Evolutionary conservation across 352 stramenopile species (phyloP).

Genomic region (Phytophthora hibernalis): DNA sequence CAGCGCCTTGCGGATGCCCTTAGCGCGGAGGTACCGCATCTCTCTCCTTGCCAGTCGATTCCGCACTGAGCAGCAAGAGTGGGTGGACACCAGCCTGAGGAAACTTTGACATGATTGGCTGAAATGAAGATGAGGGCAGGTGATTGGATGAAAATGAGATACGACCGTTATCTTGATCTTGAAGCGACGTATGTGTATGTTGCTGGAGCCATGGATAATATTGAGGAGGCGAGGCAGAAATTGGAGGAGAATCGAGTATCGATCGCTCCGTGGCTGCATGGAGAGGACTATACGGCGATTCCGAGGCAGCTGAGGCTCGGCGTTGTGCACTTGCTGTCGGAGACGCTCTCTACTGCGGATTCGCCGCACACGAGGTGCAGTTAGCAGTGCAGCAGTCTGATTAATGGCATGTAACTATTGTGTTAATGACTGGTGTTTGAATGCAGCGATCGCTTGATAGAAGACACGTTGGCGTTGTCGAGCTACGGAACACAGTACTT

Average conservation of each 20-base stretch:
- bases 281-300: slow-evolving; percentile 33
- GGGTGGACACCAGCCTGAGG: slow-evolving; percentile 4
- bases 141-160: slow-evolving; percentile 31
- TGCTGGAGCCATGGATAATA: slow-evolving; percentile 1
- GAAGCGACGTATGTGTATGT: slow-evolving; percentile 12
- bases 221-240: slow-evolving; percentile 18
- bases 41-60: slow-evolving; percentile 33
- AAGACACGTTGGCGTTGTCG: slow-evolving; percentile 58
- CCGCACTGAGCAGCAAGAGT: no score
- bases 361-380: slow-evolving; percentile 46
- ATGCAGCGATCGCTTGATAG: slow-evolving; percentile 35
- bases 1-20: slow-evolving; percentile 89
- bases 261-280: slow-evolving; percentile 25
- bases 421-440: not conserved
- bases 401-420: not conserved
- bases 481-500: slow-evolving; percentile 55
- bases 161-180: slow-evolving; percentile 33
- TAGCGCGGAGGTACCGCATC: slow-evolving; percentile 88
- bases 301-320: slow-evolving; percentile 40
- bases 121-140: not conserved
- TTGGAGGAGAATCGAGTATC: slow-evolving; percentile 5
- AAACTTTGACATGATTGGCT: not conserved
- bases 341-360: slow-evolving; percentile 36
- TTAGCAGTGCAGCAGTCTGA: slow-evolving; percentile 4
- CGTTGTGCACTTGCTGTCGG: slow-evolving; percentile 38